phyloP scores from a whole-genome alignment of 2,329 filamentous ascomycete species.

The Sclerotinia glacialis region DNA sequence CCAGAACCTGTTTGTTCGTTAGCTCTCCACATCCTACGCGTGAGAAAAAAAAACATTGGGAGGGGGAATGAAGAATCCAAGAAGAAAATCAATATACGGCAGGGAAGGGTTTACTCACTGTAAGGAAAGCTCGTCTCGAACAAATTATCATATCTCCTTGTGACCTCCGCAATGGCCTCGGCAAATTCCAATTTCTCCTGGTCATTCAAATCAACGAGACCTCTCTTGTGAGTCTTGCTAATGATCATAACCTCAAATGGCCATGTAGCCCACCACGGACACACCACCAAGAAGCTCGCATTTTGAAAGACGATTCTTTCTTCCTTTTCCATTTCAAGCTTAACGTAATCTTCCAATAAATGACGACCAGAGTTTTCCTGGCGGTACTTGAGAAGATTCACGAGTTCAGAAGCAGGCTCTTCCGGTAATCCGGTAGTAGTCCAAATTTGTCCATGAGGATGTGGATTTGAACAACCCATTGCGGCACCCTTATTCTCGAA shows the following conservation, averaged over 20 bases:
- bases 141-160: slow-evolving; percentile 89
- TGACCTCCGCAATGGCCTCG: slow-evolving; percentile 82
- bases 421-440: slow-evolving; percentile 88
- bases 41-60: neutral
- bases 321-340: slow-evolving; percentile 74
- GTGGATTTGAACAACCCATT: slow-evolving; percentile 98
- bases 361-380: slow-evolving; percentile 68
- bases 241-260: slow-evolving; percentile 94
- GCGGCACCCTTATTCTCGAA: slow-evolving; percentile 98
- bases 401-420: slow-evolving; percentile 77
- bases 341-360: slow-evolving; percentile 76
- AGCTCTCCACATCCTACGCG: neutral
- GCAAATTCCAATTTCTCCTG: slow-evolving; percentile 72
- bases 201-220: slow-evolving; percentile 74
- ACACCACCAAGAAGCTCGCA: slow-evolving; percentile 76
- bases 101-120: slow-evolving; percentile 51
- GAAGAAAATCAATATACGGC: neutral
- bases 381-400: slow-evolving; percentile 76
- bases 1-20: slow-evolving; percentile 64
- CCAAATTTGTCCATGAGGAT: slow-evolving; percentile 97
- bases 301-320: slow-evolving; percentile 91
- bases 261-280: slow-evolving; percentile 98
- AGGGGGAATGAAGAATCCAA: neutral
- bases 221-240: slow-evolving; percentile 77
- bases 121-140: slow-evolving; percentile 98